Evolutionary conservation across 164 flowering plant species (phyloP).

Genomic region (Kingdonia uniflora): DNA sequence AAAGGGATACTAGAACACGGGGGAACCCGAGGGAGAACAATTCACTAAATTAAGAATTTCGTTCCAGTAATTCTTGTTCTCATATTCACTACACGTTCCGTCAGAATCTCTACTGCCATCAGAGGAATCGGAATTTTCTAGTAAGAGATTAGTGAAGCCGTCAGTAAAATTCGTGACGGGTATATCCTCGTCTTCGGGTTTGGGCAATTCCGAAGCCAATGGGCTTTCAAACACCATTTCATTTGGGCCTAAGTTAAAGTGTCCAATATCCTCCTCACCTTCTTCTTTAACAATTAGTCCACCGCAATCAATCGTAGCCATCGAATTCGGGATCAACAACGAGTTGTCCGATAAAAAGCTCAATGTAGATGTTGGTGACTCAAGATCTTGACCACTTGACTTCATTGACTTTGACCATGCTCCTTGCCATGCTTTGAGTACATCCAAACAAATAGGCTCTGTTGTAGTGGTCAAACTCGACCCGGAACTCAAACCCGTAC

Average conservation of each 20-base stretch:
- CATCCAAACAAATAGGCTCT: constrained; percentile 28
- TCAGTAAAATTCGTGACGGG: constrained; percentile 8
- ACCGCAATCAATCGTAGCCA: constrained; percentile 6
- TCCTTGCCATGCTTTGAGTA: constrained; percentile 38
- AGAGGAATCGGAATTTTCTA: constrained; percentile 6
- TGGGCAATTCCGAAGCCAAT: background rate
- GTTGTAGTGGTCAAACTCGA: background rate
- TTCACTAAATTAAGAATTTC: constrained; percentile 72
- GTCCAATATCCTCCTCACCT: constrained; percentile 28
- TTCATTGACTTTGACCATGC: constrained; percentile 17
- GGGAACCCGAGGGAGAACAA: constrained; percentile 52
- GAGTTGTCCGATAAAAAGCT: constrained; percentile 29
- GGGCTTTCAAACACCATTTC: constrained; percentile 1
- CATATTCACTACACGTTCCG: constrained; percentile 22
- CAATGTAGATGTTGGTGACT: constrained; percentile 73
- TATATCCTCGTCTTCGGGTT: background rate
- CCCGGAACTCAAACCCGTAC: background rate
- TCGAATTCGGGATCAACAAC: constrained; percentile 5
- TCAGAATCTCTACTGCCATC: constrained; percentile 5
- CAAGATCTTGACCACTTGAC: constrained; percentile 17
- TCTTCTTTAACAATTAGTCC: constrained; percentile 24
- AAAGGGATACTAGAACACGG: constrained; percentile 34
- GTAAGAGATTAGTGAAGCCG: constrained; percentile 18
- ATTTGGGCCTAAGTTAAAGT: constrained; percentile 1
- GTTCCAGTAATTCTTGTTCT: constrained; percentile 78